Percentiles rank a stretch among this genome's conserved stretches.
Evolutionary conservation across 192 early-diverging fungal species (phyloP).

Genomic region (Kappamyces sp.): DNA sequence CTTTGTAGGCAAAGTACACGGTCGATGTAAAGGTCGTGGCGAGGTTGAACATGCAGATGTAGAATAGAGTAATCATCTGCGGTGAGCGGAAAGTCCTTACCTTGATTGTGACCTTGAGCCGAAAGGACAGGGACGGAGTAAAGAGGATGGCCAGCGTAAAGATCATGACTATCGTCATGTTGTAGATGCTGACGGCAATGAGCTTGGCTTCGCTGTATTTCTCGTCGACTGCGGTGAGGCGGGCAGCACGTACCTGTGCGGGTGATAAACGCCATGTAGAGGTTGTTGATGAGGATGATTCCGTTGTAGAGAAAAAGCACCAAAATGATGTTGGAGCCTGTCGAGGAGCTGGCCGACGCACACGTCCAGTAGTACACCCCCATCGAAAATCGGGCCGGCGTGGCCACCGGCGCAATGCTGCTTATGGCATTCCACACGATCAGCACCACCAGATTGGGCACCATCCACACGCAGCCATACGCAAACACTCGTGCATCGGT

Average conservation of each 20-base stretch:
- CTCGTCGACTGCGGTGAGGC: background rate
- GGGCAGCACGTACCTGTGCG: slow-evolving; percentile 1
- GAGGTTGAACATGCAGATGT: slow-evolving; percentile 6
- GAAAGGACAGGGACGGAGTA: background rate
- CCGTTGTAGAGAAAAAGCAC: background rate
- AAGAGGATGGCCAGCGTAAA: background rate
- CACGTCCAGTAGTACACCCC: slow-evolving; percentile 5
- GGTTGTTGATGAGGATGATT: slow-evolving; percentile 1
- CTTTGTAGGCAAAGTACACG: background rate
- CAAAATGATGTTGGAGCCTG: background rate
- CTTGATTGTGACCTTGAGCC: background rate
- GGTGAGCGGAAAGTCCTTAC: background rate
- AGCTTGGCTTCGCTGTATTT: slow-evolving; percentile 13
- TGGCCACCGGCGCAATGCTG: too few relatives aligned
- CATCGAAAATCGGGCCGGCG: background rate
- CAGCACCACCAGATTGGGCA: too few relatives aligned
- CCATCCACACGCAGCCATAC: too few relatives aligned
- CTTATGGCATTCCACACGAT: too few relatives aligned
- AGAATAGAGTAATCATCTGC: slow-evolving; percentile 12
- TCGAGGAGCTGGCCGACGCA: background rate
- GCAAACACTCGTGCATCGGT: background rate
- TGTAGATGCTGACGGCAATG: slow-evolving; percentile 5
- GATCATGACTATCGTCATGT: background rate
- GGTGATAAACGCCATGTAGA: slow-evolving; percentile 9
- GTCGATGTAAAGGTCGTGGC: slow-evolving; percentile 2